Percentiles rank a stretch among this genome's conserved stretches.
These are phyloP conservation scores for Lodderomyces parapsilosis DNA, from an alignment of 1,139 yeast genomes.

Conservation along the genomic window DNA sequence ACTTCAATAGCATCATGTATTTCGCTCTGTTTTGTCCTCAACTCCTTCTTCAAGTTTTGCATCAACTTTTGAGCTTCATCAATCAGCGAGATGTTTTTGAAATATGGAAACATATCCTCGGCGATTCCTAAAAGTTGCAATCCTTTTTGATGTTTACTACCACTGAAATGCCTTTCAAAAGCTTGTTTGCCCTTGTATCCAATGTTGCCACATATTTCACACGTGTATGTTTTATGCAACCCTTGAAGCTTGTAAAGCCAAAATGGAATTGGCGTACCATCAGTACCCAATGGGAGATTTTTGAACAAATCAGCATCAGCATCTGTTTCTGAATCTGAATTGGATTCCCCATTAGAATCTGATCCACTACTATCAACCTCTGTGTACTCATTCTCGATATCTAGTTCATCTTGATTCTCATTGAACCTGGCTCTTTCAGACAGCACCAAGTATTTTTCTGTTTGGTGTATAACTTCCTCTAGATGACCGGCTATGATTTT, in stretches of 20 bases:
- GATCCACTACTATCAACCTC: conserved; percentile 31
- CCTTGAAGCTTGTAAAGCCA: conserved; percentile 95
- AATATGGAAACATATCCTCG: conserved; percentile 34
- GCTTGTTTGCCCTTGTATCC: conserved; percentile 71
- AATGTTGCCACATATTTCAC: conserved; percentile 86
- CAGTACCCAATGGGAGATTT: conserved; percentile 78
- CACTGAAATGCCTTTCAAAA: conserved; percentile 74
- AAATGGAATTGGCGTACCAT: conserved; percentile 88
- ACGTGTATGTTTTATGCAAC: conserved; percentile 63
- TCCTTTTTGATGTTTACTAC: conserved; percentile 70
- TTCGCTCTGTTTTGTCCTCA: conserved; percentile 38
- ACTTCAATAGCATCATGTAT: conserved; percentile 69
- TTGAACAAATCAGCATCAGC: conserved; percentile 25
- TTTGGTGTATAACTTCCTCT: conserved; percentile 54
- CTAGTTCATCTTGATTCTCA: conserved; percentile 31
- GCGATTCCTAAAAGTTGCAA: conserved; percentile 71
- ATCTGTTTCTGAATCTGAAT: conserved; percentile 22
- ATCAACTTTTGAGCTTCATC: conserved; percentile 67
- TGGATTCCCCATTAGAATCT: conserved; percentile 33
- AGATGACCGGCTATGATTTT: conserved; percentile 32
- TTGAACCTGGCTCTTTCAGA: conserved; percentile 71
- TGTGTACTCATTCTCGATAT: conserved; percentile 16
- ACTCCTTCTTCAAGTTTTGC: conserved; percentile 43
- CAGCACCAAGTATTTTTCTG: conserved; percentile 65
- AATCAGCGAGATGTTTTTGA: conserved; percentile 65